Percentiles rank a stretch among this genome's conserved stretches.
Evolutionary conservation across 2,329 filamentous ascomycete species (phyloP).

Genomic region (Chalara sp.): DNA sequence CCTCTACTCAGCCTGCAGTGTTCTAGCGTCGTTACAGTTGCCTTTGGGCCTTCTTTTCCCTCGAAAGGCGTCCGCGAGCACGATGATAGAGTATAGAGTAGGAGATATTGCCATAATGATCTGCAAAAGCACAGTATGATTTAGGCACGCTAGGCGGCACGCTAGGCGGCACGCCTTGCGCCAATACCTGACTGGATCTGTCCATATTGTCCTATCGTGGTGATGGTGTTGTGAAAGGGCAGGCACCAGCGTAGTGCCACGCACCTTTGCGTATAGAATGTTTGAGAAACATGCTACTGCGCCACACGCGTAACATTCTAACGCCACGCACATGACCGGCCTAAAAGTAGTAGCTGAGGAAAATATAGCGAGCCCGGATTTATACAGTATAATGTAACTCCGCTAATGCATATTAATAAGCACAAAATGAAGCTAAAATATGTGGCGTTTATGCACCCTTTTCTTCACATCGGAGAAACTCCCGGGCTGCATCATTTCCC

Average conservation of each 20-base stretch:
- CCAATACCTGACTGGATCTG: slow-evolving; percentile 27
- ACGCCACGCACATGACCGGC: slow-evolving; percentile 8
- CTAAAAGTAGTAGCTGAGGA: slow-evolving; percentile 9
- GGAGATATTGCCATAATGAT: slow-evolving; percentile 3
- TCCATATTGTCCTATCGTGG: slow-evolving; percentile 5
- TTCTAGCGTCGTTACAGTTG: too few species aligned
- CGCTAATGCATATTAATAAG: slow-evolving; percentile 11
- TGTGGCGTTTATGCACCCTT: slow-evolving; percentile 8
- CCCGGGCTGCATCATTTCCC: slow-evolving; percentile 7
- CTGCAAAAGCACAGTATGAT: slow-evolving; percentile 2
- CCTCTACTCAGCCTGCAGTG: too few species aligned
- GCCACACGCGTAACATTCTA: slow-evolving; percentile 6
- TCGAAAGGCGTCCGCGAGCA: slow-evolving; percentile 4
- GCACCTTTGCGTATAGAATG: slow-evolving; percentile 5
- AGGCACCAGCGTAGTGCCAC: not conserved
- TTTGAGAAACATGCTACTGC: not conserved
- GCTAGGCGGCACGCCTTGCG: slow-evolving; percentile 1
- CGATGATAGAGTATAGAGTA: slow-evolving; percentile 1
- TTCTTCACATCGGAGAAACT: slow-evolving; percentile 8
- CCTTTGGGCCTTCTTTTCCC: slow-evolving; percentile 2
- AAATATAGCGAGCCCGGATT: not conserved
- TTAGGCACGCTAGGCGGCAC: not conserved
- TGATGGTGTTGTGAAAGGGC: slow-evolving; percentile 2
- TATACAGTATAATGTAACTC: slow-evolving; percentile 10
- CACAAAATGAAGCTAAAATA: slow-evolving; percentile 11